Conservation (phyloP, 495 filamentous ascomycete species). For the Evernia prunastri region DNA sequence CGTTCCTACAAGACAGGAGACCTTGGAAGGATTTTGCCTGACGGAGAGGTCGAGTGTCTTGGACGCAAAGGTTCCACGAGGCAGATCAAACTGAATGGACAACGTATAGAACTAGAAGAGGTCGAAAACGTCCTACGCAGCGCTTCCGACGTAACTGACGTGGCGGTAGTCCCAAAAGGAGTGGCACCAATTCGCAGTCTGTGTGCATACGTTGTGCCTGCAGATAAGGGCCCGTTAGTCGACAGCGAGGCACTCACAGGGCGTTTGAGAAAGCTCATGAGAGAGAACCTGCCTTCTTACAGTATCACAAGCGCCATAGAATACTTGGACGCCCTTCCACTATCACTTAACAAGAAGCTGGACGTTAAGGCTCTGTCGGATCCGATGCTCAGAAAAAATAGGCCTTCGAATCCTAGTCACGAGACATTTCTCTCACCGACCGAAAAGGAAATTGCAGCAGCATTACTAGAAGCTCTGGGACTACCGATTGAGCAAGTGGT, state of each 20-base stretch:
- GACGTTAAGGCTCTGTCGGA: constrained; percentile 7
- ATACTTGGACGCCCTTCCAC: constrained; percentile 1
- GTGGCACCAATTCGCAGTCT: not conserved
- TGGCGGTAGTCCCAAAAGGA: not conserved
- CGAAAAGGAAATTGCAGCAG: not conserved
- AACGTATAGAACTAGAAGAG: not conserved
- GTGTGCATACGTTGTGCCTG: not conserved
- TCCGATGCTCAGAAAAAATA: not conserved
- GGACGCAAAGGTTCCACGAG: constrained; percentile 2
- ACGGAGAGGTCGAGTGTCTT: constrained; percentile 4
- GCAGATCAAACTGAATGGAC: not conserved
- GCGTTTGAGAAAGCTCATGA: not conserved
- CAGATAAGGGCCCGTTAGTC: not conserved
- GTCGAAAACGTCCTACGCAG: not conserved
- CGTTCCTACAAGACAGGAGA: constrained; percentile 6
- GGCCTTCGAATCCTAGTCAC: not conserved
- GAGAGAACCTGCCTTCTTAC: constrained; percentile 1
- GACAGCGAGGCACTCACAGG: not conserved
- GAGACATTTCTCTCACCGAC: not conserved
- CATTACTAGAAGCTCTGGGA: not conserved
- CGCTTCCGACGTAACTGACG: not conserved
- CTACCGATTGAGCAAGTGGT: not conserved
- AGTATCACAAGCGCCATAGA: constrained; percentile 1
- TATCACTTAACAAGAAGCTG: not conserved
- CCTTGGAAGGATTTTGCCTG: not conserved